Conservation (phyloP, 2,329 filamentous ascomycete species). For the Arthrobotrys sinensis region DNA sequence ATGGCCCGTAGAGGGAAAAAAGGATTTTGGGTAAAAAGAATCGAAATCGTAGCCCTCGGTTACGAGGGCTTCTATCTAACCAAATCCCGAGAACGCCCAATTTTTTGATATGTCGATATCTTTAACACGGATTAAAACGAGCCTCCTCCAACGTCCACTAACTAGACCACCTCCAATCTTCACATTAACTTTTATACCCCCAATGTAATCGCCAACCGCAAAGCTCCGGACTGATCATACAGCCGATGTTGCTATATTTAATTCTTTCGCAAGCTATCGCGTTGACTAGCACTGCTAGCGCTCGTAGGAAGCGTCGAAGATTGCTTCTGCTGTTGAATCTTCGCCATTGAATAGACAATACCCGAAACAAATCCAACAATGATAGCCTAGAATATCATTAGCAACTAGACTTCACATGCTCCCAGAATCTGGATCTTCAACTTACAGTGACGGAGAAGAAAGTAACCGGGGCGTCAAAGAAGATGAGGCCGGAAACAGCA, state of each 20-base stretch:
- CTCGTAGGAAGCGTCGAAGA: slow-evolving; percentile 80
- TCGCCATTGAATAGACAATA: slow-evolving; percentile 89
- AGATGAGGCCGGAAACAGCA: slow-evolving; percentile 89
- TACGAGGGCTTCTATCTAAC: slow-evolving; percentile 45
- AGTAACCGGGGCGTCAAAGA: slow-evolving; percentile 95
- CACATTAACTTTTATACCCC: slow-evolving; percentile 20
- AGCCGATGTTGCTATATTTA: slow-evolving; percentile 12
- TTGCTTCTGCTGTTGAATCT: slow-evolving; percentile 83
- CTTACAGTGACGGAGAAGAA: slow-evolving; percentile 76
- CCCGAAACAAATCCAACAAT: slow-evolving; percentile 91
- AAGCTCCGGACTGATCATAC: not conserved
- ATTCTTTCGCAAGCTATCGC: slow-evolving; percentile 80
- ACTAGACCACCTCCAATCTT: not conserved
- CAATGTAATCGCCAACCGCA: slow-evolving; percentile 5
- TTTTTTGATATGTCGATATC: slow-evolving; percentile 51
- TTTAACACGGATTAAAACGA: slow-evolving; percentile 43
- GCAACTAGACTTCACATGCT: not conserved
- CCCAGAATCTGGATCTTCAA: slow-evolving; percentile 17
- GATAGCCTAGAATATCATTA: slow-evolving; percentile 78
- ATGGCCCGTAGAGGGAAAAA: slow-evolving; percentile 12
- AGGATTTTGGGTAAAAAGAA: slow-evolving; percentile 40
- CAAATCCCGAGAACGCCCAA: slow-evolving; percentile 58
- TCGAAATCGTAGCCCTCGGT: slow-evolving; percentile 48
- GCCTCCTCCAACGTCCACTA: not conserved
- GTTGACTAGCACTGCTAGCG: slow-evolving; percentile 90